These are phyloP conservation scores for Morella rubra DNA, from an alignment of 306 rosid genomes.

Conservation along the genomic window DNA sequence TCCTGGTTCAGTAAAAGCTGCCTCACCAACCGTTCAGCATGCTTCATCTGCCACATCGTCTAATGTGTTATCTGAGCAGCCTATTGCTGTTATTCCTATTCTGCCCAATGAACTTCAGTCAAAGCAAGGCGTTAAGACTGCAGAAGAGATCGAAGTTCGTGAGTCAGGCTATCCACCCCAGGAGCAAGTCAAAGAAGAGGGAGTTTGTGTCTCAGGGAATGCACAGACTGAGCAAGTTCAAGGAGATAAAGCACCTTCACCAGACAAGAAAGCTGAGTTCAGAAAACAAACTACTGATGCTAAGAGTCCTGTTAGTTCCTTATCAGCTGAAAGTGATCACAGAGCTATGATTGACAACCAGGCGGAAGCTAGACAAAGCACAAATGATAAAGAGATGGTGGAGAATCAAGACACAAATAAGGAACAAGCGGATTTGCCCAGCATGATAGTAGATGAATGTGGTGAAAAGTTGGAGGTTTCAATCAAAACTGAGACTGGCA, in stretches of 20 bases:
- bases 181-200: conserved; percentile 30
- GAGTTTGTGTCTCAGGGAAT: conserved; percentile 7
- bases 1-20: conserved; percentile 26
- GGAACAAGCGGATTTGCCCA: conserved; percentile 27
- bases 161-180: conserved; percentile 18
- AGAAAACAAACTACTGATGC: conserved; percentile 19
- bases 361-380: conserved; percentile 24
- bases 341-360: conserved; percentile 13
- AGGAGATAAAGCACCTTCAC: conserved; percentile 31
- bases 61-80: conserved; percentile 30
- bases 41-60: conserved; percentile 22
- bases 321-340: conserved; percentile 19
- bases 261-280: conserved; percentile 13
- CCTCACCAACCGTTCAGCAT: conserved; percentile 25
- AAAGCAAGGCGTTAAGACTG: conserved; percentile 41
- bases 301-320: conserved; percentile 23
- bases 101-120: conserved; percentile 26
- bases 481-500: conserved; percentile 13
- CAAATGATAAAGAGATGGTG: conserved; percentile 17
- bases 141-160: conserved; percentile 30
- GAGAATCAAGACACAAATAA: conserved; percentile 31
- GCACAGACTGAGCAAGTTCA: conserved; percentile 8
- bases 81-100: conserved; percentile 30
- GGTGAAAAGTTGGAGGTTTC: conserved; percentile 19
- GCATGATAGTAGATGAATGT: conserved; percentile 23